Base-by-base conservation (phyloP, 2,329 filamentous ascomycete species). In the Apiospora aurea region DNA sequence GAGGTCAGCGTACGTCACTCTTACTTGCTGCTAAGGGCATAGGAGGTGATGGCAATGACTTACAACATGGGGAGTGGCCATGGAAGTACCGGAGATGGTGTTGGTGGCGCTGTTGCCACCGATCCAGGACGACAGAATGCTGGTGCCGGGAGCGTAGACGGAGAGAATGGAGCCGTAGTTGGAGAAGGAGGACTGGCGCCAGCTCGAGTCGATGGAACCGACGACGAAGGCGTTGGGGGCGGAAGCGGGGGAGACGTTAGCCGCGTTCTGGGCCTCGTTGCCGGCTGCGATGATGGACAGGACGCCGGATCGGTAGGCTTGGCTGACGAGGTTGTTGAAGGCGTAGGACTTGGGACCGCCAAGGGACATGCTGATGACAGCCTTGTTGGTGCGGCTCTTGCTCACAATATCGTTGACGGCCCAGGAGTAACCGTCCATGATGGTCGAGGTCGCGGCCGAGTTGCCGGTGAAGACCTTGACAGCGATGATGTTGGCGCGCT, bases 61-160 rank as follows among this genome's bases (percentile, higher is more conserved):
- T 61, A 61, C 85, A 67, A 92, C 84, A 76, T 91, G 89, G 0
- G 90, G 90, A 6, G 85, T 82, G 0, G 90, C 87, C 89, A 91
- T 91, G 46, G 86, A 89, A 7, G 91, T 92, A 57, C 90, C 90
- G 18, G 83, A 86, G 76, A 90, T 83, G 24, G 77, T 83, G 61
- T 80, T 80, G 4, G 78, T 85, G 34, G 87, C 78, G 16, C 51
- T 75, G 74, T 81, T 81, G 70, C 76, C 76, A 61, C 83, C 81
- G 46, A 82, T 83, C 80, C 83, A 85, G 0, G 86, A 77, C 2
- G 83, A 85, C 0, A 85, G 73, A 38, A 87, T 78, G 67, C 74
- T 74, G 29, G 81, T 79, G n/a, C 85, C 85, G 0, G 85, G 83
- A 0, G 83, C 85, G 49, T 84, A 83, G 68, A 86, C 74, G 71